A percentile compares a stretch with the other conserved stretches of the same genome.
These are phyloP conservation scores for Thymus quinquecostatus DNA, from an alignment of 257 asterid species.

Conservation along the genomic window DNA sequence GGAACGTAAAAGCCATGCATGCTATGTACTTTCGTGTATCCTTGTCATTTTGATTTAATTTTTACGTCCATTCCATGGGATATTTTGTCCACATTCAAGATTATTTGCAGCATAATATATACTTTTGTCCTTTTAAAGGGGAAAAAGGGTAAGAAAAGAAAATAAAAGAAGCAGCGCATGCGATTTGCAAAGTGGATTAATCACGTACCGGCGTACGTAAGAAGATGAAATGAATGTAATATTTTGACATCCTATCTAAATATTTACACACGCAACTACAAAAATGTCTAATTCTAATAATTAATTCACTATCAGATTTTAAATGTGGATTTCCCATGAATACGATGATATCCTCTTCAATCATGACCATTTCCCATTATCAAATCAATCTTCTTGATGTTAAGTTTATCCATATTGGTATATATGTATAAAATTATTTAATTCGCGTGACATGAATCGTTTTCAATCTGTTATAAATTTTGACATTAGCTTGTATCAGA, in stretches of 20 bases:
- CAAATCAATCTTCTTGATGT: neutral
- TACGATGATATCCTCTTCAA: neutral
- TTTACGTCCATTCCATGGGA: neutral
- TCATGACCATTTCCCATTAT: neutral
- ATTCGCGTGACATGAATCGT: no score
- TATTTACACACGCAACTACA: conserved; percentile 16
- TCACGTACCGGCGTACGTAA: neutral
- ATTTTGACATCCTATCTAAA: neutral
- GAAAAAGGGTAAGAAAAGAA: neutral
- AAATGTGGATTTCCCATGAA: neutral
- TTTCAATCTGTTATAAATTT: no score
- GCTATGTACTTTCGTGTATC: neutral
- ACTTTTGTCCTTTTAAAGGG: neutral
- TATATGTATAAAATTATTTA: no score
- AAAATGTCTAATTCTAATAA: neutral
- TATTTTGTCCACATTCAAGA: neutral
- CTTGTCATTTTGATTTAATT: neutral
- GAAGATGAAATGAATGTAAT: neutral
- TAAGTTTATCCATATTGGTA: no score
- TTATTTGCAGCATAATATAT: neutral
- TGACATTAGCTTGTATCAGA: no score
- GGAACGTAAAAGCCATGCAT: no score
- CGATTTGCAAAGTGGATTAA: neutral
- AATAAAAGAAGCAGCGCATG: neutral
- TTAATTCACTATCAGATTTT: neutral